Base-by-base conservation (phyloP, 192 early-diverging fungal genomes). In the Martensiomyces pterosporus region DNA sequence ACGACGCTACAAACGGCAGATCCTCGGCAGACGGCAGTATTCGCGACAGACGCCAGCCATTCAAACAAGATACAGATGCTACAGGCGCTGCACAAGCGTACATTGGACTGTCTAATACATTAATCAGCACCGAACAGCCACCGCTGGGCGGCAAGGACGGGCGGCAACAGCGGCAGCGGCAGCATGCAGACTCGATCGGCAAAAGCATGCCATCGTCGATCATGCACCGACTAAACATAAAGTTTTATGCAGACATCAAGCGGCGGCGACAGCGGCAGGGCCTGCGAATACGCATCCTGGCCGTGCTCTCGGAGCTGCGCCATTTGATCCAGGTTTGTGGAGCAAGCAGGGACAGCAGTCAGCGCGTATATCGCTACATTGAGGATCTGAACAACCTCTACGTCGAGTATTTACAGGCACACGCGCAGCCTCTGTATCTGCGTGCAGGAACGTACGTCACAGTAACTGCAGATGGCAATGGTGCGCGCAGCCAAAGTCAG, bases 121-220 rank as follows among this genome's bases (percentile, higher is more conserved):
- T n/a, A n/a, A n/a, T n/a, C n/a, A n/a, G n/a, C n/a, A n/a, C n/a
- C n/a, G n/a, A n/a, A n/a, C n/a, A n/a, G n/a, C n/a, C n/a, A n/a
- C n/a, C n/a, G n/a, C n/a, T n/a, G n/a, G n/a, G n/a, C 29, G 29
- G 29, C 29, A 12, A 32, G 29, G 29, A n/a, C n/a, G n/a, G n/a
- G n/a, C n/a, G n/a, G n/a, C n/a, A n/a, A n/a, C n/a, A n/a, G n/a
- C n/a, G n/a, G n/a, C n/a, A n/a, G n/a, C n/a, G n/a, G n/a, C n/a
- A n/a, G n/a, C n/a, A n/a, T n/a, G n/a, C n/a, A 32, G 29, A 32
- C 29, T 12, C 32, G 45, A 24, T 41, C 4, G 25, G 60, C 2
- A 29, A 37, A 9, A 38, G 49, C 18, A 73, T 73, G 69, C 69
- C 69, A 15, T 73, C 69, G 38, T 60, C 69, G 22, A 46, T 73